A percentile compares a stretch with the other conserved stretches of the same genome.
Evolutionary conservation across 345 rosid genomes (phyloP).

Genomic region (Brassica incana): DNA sequence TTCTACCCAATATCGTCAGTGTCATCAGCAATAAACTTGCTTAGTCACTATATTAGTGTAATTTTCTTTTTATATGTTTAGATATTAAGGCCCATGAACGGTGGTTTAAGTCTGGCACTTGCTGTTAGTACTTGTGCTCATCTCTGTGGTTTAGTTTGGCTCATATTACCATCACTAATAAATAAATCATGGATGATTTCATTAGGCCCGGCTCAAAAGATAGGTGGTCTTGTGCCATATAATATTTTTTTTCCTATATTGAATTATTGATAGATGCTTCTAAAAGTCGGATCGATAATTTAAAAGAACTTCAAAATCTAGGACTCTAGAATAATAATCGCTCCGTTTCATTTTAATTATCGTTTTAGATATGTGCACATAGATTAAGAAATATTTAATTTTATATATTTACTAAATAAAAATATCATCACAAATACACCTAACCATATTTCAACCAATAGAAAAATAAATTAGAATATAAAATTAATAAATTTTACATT

Average conservation of each 20-base stretch:
- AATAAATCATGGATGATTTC: neutral
- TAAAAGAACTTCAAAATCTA: neutral
- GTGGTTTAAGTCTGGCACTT: neutral
- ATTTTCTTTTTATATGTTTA: neutral
- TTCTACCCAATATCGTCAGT: conserved; percentile 17
- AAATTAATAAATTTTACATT: too few species aligned
- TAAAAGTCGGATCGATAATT: neutral
- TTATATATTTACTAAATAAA: too few species aligned
- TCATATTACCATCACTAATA: neutral
- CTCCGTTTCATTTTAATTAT: too few species aligned
- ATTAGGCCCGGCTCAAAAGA: neutral
- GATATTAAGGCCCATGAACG: neutral
- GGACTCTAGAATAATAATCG: neutral
- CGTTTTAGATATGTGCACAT: too few species aligned
- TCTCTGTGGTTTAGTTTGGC: neutral
- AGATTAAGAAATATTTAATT: too few species aligned
- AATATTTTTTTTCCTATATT: neutral
- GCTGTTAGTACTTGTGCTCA: neutral
- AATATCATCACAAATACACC: too few species aligned
- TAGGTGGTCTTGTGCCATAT: neutral
- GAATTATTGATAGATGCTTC: neutral
- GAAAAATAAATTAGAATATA: too few species aligned
- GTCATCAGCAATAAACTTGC: conserved; percentile 13
- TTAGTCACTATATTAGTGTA: neutral
- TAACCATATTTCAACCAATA: too few species aligned